phyloP scores from a whole-genome alignment of 345 rosid genomes.

The Kernera saxatilis region DNA sequence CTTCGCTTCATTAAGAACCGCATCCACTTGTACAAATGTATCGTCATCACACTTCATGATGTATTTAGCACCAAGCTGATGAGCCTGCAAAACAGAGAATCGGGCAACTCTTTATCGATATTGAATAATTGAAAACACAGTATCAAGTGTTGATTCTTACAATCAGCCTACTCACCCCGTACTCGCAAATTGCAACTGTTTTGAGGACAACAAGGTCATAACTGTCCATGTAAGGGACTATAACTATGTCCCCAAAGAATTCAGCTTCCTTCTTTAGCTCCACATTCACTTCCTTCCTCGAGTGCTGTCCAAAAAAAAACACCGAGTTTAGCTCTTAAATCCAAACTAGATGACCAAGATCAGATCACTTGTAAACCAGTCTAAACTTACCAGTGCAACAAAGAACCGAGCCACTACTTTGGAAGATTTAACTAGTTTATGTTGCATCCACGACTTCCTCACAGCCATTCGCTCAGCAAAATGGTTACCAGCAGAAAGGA shows the following conservation, averaged over 20 bases:
- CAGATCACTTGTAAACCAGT: not conserved
- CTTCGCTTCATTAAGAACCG: slow-evolving; percentile 52
- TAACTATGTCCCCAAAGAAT: slow-evolving; percentile 64
- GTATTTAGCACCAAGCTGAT: slow-evolving; percentile 47
- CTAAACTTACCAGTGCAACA: slow-evolving; percentile 63
- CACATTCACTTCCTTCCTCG: slow-evolving; percentile 68
- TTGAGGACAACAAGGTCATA: slow-evolving; percentile 75
- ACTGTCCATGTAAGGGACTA: slow-evolving; percentile 76
- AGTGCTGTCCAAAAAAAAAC: slow-evolving; percentile 35
- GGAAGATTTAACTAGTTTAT: slow-evolving; percentile 63
- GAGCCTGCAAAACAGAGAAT: slow-evolving; percentile 39
- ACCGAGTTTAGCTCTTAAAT: not conserved
- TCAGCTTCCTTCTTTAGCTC: slow-evolving; percentile 81
- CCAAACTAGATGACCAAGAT: not conserved
- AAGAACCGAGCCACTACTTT: slow-evolving; percentile 77
- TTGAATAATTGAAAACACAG: not conserved
- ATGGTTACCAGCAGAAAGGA: slow-evolving; percentile 85
- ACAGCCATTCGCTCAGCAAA: slow-evolving; percentile 90
- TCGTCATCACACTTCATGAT: slow-evolving; percentile 90
- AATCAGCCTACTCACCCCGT: slow-evolving; percentile 45
- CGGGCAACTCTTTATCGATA: not conserved
- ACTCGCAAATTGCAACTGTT: slow-evolving; percentile 88
- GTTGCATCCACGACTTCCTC: slow-evolving; percentile 92
- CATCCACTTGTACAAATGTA: slow-evolving; percentile 74
- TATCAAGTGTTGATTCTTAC: not conserved